Evolutionary conservation across 2,329 filamentous ascomycete genomes (phyloP).

Genomic region (Ascochyta pisi): DNA sequence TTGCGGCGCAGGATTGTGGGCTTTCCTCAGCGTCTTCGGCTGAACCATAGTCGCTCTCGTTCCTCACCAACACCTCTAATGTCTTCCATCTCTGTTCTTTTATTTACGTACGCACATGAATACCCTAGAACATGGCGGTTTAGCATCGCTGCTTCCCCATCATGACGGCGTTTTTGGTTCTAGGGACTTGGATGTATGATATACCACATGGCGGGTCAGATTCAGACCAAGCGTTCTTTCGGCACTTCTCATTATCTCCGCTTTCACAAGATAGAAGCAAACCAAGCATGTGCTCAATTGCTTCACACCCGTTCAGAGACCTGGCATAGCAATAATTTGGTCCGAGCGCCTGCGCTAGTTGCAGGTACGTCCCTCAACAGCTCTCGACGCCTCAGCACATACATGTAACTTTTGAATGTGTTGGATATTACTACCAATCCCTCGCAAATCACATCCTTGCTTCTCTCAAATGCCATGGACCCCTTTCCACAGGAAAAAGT

Average conservation of each 20-base stretch:
- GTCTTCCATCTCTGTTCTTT: not conserved
- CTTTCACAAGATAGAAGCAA: not conserved
- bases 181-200: constrained; percentile 1
- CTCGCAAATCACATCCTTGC: too few relatives aligned
- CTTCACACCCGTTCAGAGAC: not conserved
- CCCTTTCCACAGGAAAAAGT: not conserved
- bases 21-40: constrained; percentile 87
- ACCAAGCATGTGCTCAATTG: not conserved
- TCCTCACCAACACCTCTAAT: not conserved
- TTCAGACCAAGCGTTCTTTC: not conserved
- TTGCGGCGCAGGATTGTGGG: constrained; percentile 87
- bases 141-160: constrained; percentile 7
- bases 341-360: not conserved
- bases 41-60: constrained; percentile 6
- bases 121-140: constrained; percentile 13
- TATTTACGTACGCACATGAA: constrained; percentile 6
- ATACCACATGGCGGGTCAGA: not conserved
- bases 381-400: not conserved
- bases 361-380: not conserved
- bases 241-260: not conserved
- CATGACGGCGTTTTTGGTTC: constrained; percentile 9
- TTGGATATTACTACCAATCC: not conserved
- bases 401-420: not conserved
- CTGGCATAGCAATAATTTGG: not conserved
- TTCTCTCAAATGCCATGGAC: not conserved